Conservation (phyloP, 2,329 filamentous ascomycete species). For the Byssoonygena ceratinophila region DNA sequence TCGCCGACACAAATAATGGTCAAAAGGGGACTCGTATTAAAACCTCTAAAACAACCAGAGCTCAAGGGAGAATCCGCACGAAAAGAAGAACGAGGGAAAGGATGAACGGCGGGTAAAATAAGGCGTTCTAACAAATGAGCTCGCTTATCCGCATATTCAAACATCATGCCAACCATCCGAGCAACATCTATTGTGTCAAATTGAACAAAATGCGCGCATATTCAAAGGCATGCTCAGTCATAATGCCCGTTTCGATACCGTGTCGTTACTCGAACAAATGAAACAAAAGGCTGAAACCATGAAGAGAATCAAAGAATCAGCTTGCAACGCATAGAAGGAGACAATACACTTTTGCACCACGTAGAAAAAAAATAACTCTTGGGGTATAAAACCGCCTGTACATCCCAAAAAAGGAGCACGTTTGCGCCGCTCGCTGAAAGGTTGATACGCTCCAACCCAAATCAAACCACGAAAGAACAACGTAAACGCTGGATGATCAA, state of each 20-base stretch:
- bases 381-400: constrained; percentile 11
- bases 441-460: constrained; percentile 1
- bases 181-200: neutral
- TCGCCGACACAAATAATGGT: neutral
- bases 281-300: neutral
- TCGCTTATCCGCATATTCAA: neutral
- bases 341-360: constrained; percentile 3
- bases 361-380: neutral
- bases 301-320: neutral
- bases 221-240: neutral
- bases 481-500: no score
- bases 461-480: constrained; percentile 2
- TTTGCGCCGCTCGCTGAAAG: constrained; percentile 8
- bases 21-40: neutral
- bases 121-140: neutral
- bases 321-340: neutral
- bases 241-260: neutral
- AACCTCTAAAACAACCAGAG: neutral
- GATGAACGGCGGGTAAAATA: neutral
- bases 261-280: neutral
- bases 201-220: neutral
- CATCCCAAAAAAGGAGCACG: constrained; percentile 7
- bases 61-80: neutral
- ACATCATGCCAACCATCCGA: neutral
- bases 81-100: neutral